Conservation (phyloP, 768 basidiomycete species). For the Dacryopinax spathularia region DNA sequence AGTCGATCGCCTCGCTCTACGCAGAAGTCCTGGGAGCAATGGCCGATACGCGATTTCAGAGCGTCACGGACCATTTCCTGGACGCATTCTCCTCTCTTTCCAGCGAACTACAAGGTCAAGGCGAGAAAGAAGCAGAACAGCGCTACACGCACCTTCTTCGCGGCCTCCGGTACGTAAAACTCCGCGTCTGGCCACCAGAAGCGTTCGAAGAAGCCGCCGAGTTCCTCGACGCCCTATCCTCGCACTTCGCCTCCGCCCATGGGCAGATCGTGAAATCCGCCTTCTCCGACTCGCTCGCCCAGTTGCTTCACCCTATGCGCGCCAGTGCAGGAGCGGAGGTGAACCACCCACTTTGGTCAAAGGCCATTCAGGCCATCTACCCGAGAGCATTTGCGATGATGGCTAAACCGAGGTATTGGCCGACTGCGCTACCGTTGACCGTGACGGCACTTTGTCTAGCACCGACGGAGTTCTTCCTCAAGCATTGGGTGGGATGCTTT, state of each 20-base stretch:
- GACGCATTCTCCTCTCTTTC: slow-evolving; percentile 62
- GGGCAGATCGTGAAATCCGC: slow-evolving; percentile 68
- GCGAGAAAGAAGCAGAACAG: slow-evolving; percentile 65
- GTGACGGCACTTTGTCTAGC: slow-evolving; percentile 77
- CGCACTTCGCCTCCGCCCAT: slow-evolving; percentile 69
- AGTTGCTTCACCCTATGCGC: slow-evolving; percentile 71
- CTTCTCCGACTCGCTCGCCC: slow-evolving; percentile 68
- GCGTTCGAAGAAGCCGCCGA: slow-evolving; percentile 88
- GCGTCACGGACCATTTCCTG: slow-evolving; percentile 84
- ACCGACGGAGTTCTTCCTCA: slow-evolving; percentile 69
- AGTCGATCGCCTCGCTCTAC: slow-evolving; percentile 67
- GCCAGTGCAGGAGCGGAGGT: slow-evolving; percentile 96
- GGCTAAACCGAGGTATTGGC: slow-evolving; percentile 81
- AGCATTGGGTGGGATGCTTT: slow-evolving; percentile 63
- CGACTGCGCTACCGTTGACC: slow-evolving; percentile 67
- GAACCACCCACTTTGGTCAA: slow-evolving; percentile 88
- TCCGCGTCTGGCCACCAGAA: slow-evolving; percentile 92
- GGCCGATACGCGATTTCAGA: slow-evolving; percentile 41
- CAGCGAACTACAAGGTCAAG: slow-evolving; percentile 56
- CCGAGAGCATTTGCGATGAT: slow-evolving; percentile 75
- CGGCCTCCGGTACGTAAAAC: slow-evolving; percentile 65
- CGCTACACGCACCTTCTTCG: slow-evolving; percentile 74
- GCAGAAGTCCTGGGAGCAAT: slow-evolving; percentile 73
- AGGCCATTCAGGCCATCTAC: slow-evolving; percentile 72
- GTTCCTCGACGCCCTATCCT: slow-evolving; percentile 71